Evolutionary conservation across 768 basidiomycete species (phyloP).

Genomic region (Lactarius deliciosus): DNA sequence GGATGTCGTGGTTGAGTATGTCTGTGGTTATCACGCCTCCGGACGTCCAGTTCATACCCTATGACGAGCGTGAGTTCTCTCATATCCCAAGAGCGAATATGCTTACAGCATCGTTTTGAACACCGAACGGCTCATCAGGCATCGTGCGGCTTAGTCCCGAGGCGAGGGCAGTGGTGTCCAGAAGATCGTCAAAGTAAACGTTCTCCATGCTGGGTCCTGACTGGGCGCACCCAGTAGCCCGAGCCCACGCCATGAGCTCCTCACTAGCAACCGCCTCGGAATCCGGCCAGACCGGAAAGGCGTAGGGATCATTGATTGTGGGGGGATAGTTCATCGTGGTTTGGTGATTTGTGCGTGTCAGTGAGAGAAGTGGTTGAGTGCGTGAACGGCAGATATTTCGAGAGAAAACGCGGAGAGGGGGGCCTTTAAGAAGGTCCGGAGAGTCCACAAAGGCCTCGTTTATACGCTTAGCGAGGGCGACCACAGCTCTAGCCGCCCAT

Average conservation of each 20-base stretch:
- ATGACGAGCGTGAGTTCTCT: not conserved
- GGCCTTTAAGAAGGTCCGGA: not conserved
- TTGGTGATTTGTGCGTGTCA: not conserved
- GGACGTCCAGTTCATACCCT: not conserved
- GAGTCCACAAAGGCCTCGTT: no score
- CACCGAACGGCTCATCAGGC: no score
- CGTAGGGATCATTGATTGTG: not conserved
- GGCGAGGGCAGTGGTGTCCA: not conserved
- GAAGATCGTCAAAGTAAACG: not conserved
- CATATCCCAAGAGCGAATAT: not conserved
- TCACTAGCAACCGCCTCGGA: not conserved
- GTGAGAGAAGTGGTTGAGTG: not conserved
- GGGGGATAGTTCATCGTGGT: not conserved
- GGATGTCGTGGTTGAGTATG: no score
- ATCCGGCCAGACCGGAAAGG: not conserved
- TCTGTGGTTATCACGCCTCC: no score
- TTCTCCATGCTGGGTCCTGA: accelerated
- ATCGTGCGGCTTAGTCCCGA: no score
- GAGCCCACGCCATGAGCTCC: not conserved
- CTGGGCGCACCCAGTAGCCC: not conserved
- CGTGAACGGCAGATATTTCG: not conserved
- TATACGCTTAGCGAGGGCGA: not conserved
- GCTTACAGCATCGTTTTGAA: not conserved
- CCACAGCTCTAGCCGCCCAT: not conserved
- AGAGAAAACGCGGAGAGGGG: not conserved